Conservation (phyloP, 305 asterid genomes). For the Salvia sclarea region DNA sequence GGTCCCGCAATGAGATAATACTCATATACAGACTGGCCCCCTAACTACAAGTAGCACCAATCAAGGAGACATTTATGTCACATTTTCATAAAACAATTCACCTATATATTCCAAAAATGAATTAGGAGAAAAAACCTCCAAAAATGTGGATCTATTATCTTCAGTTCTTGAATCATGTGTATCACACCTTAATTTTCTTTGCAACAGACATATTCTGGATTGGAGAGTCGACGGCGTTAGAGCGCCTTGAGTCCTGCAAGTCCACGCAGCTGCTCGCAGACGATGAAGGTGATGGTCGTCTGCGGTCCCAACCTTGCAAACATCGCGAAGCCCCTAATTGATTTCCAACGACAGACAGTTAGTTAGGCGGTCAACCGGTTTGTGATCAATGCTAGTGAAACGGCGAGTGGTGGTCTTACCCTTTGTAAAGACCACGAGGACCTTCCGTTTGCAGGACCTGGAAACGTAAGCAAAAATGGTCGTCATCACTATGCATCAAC, state of each 20-base stretch:
- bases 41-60: constrained; percentile 25
- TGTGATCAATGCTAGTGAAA: constrained; percentile 19
- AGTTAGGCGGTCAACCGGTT: constrained; percentile 3
- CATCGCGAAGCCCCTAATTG: constrained; percentile 71
- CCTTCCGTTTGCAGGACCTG: constrained; percentile 93
- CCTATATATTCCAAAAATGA: neutral
- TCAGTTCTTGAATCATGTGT: constrained; percentile 21
- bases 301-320: constrained; percentile 94
- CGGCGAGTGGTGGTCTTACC: constrained; percentile 53
- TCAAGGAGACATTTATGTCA: constrained; percentile 33
- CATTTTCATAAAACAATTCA: constrained; percentile 15
- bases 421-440: constrained; percentile 90
- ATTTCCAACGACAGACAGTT: constrained; percentile 17
- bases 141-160: neutral
- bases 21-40: constrained; percentile 23
- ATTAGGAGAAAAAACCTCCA: neutral
- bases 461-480: constrained; percentile 27
- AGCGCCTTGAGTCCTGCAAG: constrained; percentile 79
- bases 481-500: constrained; percentile 5
- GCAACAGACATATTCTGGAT: neutral
- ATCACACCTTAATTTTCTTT: constrained; percentile 9
- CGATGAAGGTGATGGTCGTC: constrained; percentile 81
- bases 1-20: constrained; percentile 31
- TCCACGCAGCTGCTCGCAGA: constrained; percentile 83
- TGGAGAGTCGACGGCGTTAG: constrained; percentile 27